phyloP scores from a whole-genome alignment of 202 grass and related monocot genomes.

The Zizania palustris region DNA sequence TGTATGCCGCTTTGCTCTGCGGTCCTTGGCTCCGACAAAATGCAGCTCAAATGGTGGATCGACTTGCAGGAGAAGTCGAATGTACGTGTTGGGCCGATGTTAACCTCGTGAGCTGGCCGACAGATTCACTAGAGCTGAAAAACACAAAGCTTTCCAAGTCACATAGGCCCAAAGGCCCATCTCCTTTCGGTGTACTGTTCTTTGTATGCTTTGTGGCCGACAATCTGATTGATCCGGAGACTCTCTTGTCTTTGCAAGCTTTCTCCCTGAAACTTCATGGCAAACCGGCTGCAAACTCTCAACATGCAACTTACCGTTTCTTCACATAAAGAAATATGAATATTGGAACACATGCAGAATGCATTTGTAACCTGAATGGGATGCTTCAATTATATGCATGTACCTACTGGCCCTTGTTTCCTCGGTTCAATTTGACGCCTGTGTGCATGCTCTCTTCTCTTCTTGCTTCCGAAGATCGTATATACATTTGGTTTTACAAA shows the following conservation, averaged over 20 bases:
- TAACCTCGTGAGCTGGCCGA: no score
- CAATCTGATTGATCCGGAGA: constrained; percentile 56
- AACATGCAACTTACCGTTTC: background rate
- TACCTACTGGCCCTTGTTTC: no score
- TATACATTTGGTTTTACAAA: background rate
- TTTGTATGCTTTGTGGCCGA: no score
- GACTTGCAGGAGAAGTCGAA: no score
- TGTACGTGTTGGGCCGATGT: constrained; percentile 6
- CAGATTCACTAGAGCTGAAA: no score
- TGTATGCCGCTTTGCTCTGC: no score
- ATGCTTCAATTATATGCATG: background rate
- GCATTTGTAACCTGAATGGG: background rate
- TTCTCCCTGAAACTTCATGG: constrained; percentile 62
- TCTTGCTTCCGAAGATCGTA: background rate
- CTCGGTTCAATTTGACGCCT: no score
- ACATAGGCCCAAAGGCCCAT: no score
- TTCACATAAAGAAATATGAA: background rate
- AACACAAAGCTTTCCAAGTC: no score
- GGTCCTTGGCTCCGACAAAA: no score
- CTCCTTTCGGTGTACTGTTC: no score
- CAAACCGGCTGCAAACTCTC: background rate
- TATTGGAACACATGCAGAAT: background rate
- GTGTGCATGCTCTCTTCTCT: background rate
- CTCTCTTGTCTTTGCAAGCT: constrained; percentile 60
- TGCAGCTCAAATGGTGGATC: no score